A percentile compares a stretch with the other conserved stretches of the same genome.
Conservation (phyloP, 2,329 filamentous ascomycete species). For the Sclerotinia minor region DNA sequence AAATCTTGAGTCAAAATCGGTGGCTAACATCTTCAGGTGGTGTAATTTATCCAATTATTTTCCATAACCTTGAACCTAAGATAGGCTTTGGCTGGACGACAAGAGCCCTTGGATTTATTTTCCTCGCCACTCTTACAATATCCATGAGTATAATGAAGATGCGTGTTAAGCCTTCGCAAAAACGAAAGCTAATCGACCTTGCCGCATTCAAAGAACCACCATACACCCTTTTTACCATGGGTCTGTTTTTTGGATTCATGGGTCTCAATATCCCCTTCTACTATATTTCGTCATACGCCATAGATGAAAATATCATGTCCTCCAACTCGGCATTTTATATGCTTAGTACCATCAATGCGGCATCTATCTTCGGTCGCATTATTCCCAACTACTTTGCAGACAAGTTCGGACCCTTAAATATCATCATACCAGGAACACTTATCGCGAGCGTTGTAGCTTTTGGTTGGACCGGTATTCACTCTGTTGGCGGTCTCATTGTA, state of each 20-base stretch:
- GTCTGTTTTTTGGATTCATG: conserved; percentile 47
- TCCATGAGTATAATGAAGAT: conserved; percentile 45
- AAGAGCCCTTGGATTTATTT: conserved; percentile 36
- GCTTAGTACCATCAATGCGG: conserved; percentile 32
- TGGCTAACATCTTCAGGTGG: conserved; percentile 57
- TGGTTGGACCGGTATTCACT: conserved; percentile 27
- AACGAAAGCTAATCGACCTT: conserved; percentile 15
- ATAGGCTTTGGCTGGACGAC: conserved; percentile 39
- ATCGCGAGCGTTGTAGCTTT: conserved; percentile 26
- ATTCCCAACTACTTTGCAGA: conserved; percentile 32
- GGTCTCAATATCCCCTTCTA: conserved; percentile 34
- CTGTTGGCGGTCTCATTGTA: conserved; percentile 26
- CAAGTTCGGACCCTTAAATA: conserved; percentile 32
- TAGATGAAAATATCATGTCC: conserved; percentile 25
- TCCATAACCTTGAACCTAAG: conserved; percentile 40
- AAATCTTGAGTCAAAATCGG: conserved; percentile 45
- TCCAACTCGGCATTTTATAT: conserved; percentile 31
- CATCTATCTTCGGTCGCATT: conserved; percentile 32
- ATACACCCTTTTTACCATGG: conserved; percentile 44
- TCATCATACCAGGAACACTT: conserved; percentile 41
- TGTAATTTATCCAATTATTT: conserved; percentile 59
- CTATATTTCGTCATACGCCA: conserved; percentile 31
- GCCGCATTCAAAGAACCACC: conserved; percentile 24
- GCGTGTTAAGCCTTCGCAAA: conserved; percentile 59
- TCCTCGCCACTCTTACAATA: conserved; percentile 32